These are phyloP conservation scores for Tardiomyces blankii DNA, from an alignment of 1,139 yeast genomes.

Conservation along the genomic window DNA sequence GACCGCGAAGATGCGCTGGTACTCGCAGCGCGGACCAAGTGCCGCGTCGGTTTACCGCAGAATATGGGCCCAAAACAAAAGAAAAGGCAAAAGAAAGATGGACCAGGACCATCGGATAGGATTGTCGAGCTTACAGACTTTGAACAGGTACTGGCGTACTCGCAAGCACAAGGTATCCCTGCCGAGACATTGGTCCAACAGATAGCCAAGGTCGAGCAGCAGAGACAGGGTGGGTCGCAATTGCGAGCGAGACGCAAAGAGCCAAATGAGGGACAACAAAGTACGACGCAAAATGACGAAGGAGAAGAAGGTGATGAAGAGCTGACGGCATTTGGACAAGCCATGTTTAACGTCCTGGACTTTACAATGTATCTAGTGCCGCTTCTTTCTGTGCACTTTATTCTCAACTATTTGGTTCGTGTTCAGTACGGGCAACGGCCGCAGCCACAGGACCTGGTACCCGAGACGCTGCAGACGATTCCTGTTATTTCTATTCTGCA, in stretches of 20 bases:
- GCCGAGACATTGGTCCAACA: background rate
- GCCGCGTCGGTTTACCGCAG: too few species aligned
- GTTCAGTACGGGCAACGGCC: conserved; percentile 17
- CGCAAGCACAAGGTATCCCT: background rate
- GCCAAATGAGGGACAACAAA: too few species aligned
- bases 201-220: background rate
- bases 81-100: background rate
- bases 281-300: too few species aligned
- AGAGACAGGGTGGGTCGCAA: background rate
- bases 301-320: conserved; percentile 13
- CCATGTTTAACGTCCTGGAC: conserved; percentile 21
- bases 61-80: background rate
- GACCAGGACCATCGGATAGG: background rate
- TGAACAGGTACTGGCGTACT: background rate
- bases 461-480: background rate
- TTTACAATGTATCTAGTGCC: conserved; percentile 23
- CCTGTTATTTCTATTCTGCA: background rate
- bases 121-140: background rate
- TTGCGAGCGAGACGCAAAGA: background rate
- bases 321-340: conserved; percentile 13
- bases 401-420: conserved; percentile 23
- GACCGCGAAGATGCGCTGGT: too few species aligned
- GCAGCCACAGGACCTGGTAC: background rate
- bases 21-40: too few species aligned
- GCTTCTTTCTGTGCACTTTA: conserved; percentile 22